A percentile compares a stretch with the other conserved stretches of the same genome.
Conservation (phyloP, 129 eudicot genomes). For the Arctium lappa region DNA sequence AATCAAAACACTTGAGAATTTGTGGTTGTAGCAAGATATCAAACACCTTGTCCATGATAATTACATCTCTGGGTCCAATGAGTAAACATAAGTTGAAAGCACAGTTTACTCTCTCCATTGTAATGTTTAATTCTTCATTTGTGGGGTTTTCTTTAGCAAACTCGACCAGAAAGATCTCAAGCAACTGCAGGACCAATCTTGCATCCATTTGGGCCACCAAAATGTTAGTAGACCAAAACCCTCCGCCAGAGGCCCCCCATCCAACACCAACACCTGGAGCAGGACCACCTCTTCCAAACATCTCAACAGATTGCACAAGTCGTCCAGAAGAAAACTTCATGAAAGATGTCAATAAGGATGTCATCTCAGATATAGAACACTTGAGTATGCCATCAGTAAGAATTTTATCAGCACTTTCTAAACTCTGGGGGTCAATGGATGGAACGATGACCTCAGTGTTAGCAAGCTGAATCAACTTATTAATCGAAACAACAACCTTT, state of each 20-base stretch:
- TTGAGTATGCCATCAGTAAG: constrained; percentile 62
- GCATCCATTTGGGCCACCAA: constrained; percentile 79
- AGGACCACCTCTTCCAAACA: constrained; percentile 93
- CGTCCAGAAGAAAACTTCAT: constrained; percentile 48
- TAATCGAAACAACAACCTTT: constrained; percentile 41
- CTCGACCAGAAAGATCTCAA: constrained; percentile 34
- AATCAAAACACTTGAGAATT: constrained; percentile 57
- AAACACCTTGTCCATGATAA: constrained; percentile 45
- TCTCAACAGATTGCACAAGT: constrained; percentile 48
- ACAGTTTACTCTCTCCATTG: constrained; percentile 51
- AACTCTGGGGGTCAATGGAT: constrained; percentile 9
- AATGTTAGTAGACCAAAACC: constrained; percentile 72
- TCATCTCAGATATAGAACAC: constrained; percentile 40
- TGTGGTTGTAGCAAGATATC: constrained; percentile 53
- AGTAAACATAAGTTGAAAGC: constrained; percentile 45
- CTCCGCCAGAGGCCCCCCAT: constrained; percentile 92
- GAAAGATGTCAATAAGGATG: constrained; percentile 39
- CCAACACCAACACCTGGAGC: constrained; percentile 97
- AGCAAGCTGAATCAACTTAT: constrained; percentile 56
- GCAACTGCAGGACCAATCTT: constrained; percentile 50
- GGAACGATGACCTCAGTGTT: constrained; percentile 21
- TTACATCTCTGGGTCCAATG: constrained; percentile 60
- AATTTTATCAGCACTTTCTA: constrained; percentile 45
- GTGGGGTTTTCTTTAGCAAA: constrained; percentile 25
- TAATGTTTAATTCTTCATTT: constrained; percentile 35